phyloP scores from a whole-genome alignment of 2,329 filamentous ascomycete genomes.

The Chaetomiaceae sp. region DNA sequence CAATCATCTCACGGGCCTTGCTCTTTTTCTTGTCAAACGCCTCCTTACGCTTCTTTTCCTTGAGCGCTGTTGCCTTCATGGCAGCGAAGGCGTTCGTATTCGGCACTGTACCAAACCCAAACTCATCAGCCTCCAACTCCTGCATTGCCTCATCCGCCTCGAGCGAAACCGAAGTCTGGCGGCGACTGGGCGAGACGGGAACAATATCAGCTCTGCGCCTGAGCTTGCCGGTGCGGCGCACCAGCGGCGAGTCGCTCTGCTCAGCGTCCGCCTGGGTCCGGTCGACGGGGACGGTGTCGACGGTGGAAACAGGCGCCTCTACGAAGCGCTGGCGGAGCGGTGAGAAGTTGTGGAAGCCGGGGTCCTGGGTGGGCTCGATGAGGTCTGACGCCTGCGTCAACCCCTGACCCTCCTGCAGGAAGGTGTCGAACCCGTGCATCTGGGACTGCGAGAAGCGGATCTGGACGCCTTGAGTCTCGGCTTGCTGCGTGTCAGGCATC shows the following conservation, averaged over 20 bases:
- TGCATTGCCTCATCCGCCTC: slow-evolving; percentile 34
- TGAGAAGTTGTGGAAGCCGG: slow-evolving; percentile 66
- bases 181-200: slow-evolving; percentile 10
- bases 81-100: slow-evolving; percentile 58
- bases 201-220: slow-evolving; percentile 29
- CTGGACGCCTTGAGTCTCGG: slow-evolving; percentile 39
- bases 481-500: slow-evolving; percentile 31
- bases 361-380: slow-evolving; percentile 74
- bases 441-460: slow-evolving; percentile 52
- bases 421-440: slow-evolving; percentile 50
- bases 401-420: slow-evolving; percentile 39
- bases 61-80: slow-evolving; percentile 60
- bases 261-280: slow-evolving; percentile 32
- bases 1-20: slow-evolving; percentile 77
- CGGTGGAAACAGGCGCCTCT: slow-evolving; percentile 59
- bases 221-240: slow-evolving; percentile 53
- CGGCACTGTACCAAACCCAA: slow-evolving; percentile 30
- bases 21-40: slow-evolving; percentile 80
- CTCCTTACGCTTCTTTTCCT: slow-evolving; percentile 46
- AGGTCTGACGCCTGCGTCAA: slow-evolving; percentile 61
- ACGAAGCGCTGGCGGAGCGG: slow-evolving; percentile 64
- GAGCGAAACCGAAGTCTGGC: slow-evolving; percentile 28
- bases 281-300: slow-evolving; percentile 60
- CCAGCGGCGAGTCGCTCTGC: slow-evolving; percentile 58
- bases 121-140: slow-evolving; percentile 28